These are phyloP conservation scores for Triadica sebifera DNA, from an alignment of 345 rosid genomes.

Conservation along the genomic window DNA sequence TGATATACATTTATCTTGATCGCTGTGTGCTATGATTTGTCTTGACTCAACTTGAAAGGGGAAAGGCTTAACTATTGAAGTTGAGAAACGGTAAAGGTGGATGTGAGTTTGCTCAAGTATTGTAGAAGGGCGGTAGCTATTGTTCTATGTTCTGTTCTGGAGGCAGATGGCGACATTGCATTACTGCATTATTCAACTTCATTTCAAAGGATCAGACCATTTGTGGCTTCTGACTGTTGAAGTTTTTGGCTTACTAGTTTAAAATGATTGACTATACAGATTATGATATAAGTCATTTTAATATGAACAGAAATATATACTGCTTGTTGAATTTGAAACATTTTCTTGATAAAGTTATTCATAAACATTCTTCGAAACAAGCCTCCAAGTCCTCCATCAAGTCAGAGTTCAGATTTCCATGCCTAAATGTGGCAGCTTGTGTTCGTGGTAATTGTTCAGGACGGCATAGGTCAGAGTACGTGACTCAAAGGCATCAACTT, in stretches of 20 bases:
- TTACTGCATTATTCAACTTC: background rate
- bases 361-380: conserved; percentile 1
- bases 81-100: background rate
- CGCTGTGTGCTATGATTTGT: background rate
- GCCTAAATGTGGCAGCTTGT: conserved; percentile 11
- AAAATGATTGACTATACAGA: background rate
- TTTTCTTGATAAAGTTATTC: background rate
- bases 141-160: background rate
- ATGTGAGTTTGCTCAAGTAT: background rate
- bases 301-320: background rate
- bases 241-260: background rate
- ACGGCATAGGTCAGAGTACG: conserved; percentile 13
- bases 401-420: conserved; percentile 5
- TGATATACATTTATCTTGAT: background rate
- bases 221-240: background rate
- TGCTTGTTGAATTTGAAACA: conserved; percentile 4
- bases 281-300: background rate
- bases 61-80: background rate
- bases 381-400: conserved; percentile 14
- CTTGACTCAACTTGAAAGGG: background rate
- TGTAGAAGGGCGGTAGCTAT: background rate
- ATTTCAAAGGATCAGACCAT: background rate
- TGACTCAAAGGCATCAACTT: conserved; percentile 21
- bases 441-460: background rate
- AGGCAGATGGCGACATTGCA: background rate